Evolutionary conservation across 305 asterid genomes (phyloP).

Genomic region (Plantago coronopus): DNA sequence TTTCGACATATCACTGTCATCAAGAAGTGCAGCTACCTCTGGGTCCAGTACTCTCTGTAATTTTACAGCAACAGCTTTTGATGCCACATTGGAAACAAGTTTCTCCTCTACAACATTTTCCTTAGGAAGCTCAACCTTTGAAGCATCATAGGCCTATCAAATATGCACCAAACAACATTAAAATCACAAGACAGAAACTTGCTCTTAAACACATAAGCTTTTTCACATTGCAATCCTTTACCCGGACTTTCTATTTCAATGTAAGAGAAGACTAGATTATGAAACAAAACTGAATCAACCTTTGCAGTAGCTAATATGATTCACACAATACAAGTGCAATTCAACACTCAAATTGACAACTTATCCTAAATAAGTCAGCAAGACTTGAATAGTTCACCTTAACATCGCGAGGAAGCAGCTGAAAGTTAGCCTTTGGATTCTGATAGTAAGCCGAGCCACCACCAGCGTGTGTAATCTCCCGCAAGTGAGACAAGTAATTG

Average conservation of each 20-base stretch:
- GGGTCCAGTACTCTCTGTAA: conserved; percentile 69
- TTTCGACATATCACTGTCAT: conserved; percentile 49
- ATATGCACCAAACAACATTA: background rate
- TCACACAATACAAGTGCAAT: background rate
- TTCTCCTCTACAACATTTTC: conserved; percentile 39
- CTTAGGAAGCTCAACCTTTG: conserved; percentile 54
- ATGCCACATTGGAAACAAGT: conserved; percentile 48
- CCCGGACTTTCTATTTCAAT: too few relatives aligned
- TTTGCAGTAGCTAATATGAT: background rate
- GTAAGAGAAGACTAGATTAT: too few relatives aligned
- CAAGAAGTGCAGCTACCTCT: conserved; percentile 70
- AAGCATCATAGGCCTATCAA: conserved; percentile 62
- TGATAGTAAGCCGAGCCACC: conserved; percentile 72
- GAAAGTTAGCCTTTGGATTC: conserved; percentile 62
- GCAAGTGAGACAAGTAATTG: conserved; percentile 68
- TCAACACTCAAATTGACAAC: background rate
- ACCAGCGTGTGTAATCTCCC: conserved; percentile 80
- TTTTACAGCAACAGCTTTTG: conserved; percentile 49
- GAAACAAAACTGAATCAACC: too few relatives aligned
- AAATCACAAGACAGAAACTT: background rate
- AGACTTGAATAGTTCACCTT: conserved; percentile 41
- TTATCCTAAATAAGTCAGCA: background rate
- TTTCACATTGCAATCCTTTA: too few relatives aligned
- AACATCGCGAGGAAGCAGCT: conserved; percentile 59
- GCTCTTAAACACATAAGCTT: too few relatives aligned